phyloP scores from a whole-genome alignment of 1,284 basidiomycete genomes.

The Boletus subluridellus region DNA sequence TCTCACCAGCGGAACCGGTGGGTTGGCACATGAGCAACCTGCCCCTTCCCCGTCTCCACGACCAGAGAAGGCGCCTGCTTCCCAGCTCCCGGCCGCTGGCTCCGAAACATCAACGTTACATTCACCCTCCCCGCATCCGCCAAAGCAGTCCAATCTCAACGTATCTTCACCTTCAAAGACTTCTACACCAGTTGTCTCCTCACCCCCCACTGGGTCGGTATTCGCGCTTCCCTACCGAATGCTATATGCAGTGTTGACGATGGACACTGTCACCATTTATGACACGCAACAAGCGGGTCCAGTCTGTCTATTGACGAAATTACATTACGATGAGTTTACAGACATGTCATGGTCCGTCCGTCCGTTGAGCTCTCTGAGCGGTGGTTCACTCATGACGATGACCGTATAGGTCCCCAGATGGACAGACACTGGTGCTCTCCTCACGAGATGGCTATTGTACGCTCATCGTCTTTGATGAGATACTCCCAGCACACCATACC shows the following conservation, averaged over 20 bases:
- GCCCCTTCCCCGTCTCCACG: conserved; percentile 13
- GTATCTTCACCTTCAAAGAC: conserved; percentile 47
- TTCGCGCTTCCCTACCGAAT: conserved; percentile 93
- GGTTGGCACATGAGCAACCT: conserved; percentile 11
- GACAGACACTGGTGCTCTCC: conserved; percentile 87
- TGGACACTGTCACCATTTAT: conserved; percentile 93
- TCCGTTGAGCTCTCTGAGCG: background rate
- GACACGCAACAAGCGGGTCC: conserved; percentile 96
- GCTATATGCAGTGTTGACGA: conserved; percentile 94
- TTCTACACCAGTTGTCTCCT: conserved; percentile 39
- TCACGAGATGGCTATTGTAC: conserved; percentile 98
- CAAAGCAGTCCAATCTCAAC: conserved; percentile 53
- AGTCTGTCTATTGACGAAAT: conserved; percentile 87
- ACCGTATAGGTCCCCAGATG: conserved; percentile 82
- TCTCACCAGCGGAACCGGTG: conserved; percentile 40
- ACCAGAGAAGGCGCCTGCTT: conserved; percentile 37
- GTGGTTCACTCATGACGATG: conserved; percentile 3
- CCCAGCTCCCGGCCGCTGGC: conserved; percentile 27
- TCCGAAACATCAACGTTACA: conserved; percentile 33
- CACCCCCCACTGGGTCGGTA: conserved; percentile 48
- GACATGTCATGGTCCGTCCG: conserved; percentile 87
- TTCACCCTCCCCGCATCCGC: conserved; percentile 52
- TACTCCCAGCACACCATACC: conserved; percentile 79
- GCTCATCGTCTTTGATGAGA: conserved; percentile 86
- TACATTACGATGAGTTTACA: conserved; percentile 98